Conservation (phyloP, 2,329 filamentous ascomycete genomes). For the Pseudogymnoascus sp. region DNA sequence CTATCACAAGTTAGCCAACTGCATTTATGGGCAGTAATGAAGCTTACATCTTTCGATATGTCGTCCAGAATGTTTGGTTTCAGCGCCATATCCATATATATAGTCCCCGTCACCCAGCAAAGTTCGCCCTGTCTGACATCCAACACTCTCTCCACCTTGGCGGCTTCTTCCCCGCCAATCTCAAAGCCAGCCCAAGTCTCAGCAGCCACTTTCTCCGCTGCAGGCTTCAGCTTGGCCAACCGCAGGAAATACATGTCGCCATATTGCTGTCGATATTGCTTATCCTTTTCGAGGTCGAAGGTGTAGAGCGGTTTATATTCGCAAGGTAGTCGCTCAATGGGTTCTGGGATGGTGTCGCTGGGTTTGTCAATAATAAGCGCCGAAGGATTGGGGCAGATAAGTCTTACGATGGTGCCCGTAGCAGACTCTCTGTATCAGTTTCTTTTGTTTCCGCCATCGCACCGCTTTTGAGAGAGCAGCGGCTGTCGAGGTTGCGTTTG, state of each 20-base stretch:
- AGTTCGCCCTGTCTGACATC: slow-evolving; percentile 93
- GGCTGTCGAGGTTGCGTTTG: neutral
- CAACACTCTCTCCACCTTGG: slow-evolving; percentile 75
- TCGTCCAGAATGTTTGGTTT: slow-evolving; percentile 97
- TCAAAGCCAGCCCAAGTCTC: slow-evolving; percentile 72
- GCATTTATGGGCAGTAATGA: neutral
- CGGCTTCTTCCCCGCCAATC: slow-evolving; percentile 68
- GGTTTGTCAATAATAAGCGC: neutral
- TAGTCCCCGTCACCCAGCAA: slow-evolving; percentile 89
- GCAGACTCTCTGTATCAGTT: slow-evolving; percentile 30
- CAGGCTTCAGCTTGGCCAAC: slow-evolving; percentile 76
- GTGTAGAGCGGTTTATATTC: slow-evolving; percentile 67
- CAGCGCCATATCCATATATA: slow-evolving; percentile 94
- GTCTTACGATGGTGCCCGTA: slow-evolving; percentile 44
- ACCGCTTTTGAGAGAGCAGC: neutral
- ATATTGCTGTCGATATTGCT: slow-evolving; percentile 89
- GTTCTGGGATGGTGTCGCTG: slow-evolving; percentile 32
- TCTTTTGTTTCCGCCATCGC: slow-evolving; percentile 17
- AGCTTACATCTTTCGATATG: slow-evolving; percentile 75
- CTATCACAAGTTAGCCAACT: slow-evolving; percentile 33
- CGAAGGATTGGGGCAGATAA: slow-evolving; percentile 2
- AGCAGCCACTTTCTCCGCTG: slow-evolving; percentile 64
- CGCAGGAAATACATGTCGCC: slow-evolving; percentile 96
- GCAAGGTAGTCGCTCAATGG: slow-evolving; percentile 46
- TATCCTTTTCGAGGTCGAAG: slow-evolving; percentile 62